Evolutionary conservation across 345 rosid species (phyloP), one percentile per base, ranked within the genome.

Genomic region (Draba incana): DNA sequence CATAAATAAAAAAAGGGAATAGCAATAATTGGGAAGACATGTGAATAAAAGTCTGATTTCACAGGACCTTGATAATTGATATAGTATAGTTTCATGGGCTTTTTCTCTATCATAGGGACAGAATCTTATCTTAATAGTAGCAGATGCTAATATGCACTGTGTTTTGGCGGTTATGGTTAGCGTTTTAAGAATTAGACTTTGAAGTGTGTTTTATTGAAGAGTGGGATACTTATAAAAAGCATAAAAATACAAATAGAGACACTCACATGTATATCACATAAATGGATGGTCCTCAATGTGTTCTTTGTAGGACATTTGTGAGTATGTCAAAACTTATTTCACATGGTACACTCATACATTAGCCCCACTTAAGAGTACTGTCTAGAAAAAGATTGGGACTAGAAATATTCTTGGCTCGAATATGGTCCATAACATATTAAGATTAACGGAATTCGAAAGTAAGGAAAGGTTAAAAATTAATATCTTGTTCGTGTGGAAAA

Each of bases 11-110:
- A 63, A 70, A 71, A 64, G 64, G 25, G 60, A 49, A 42, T 57
- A 23, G 8, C 71, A 73, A 73, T 73, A 57, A 73, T 65, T 73
- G 77, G 71, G 66, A 50, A 50, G 49, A 65, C 71, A 73, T 73
- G 77, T 73, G 77, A 55, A 49, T 25, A 65, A 72, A 72, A 57
- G 66, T 72, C 38, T 57, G 41, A 48, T 42, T 49, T 65, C 71
- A 57, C 70, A 56, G 59, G 59, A 72, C 57, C 64, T 72, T 72
- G 31, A 55, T 48, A 37, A 10, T 14, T 15, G 10, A 27, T n/a
- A 63, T 25, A 15, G 5, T 28, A 28, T 28, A 28, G 64, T 72
- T 72, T 54, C 57, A 71, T 71, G 56, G 37, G 47, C 4, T 23
- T 54, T 35, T 54, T 56, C 11, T 62, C 20, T 25, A 47, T 62